These are phyloP conservation scores for Dactylellina leptospora DNA, from an alignment of 2,329 filamentous ascomycete genomes.

Conservation along the genomic window DNA sequence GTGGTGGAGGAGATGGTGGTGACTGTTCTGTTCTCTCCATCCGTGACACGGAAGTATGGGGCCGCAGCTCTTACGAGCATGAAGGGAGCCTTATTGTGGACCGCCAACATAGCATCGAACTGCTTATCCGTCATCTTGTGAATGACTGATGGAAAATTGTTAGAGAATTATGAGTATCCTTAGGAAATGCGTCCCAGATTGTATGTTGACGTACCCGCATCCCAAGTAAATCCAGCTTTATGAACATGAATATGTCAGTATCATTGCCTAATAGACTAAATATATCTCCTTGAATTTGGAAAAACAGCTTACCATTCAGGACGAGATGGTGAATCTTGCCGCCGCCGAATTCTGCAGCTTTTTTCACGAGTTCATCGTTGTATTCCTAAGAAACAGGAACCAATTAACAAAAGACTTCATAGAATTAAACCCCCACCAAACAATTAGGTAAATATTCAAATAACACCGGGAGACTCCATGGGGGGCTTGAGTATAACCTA, in stretches of 20 bases:
- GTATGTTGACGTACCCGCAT: slow-evolving; percentile 77
- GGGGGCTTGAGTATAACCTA: neutral
- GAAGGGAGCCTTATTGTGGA: slow-evolving; percentile 88
- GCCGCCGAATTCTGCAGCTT: slow-evolving; percentile 79
- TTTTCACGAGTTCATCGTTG: slow-evolving; percentile 75
- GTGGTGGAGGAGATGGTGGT: slow-evolving; percentile 86
- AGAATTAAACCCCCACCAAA: neutral
- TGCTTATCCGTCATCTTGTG: slow-evolving; percentile 81
- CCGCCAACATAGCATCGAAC: slow-evolving; percentile 85
- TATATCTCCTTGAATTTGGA: neutral
- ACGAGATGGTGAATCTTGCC: slow-evolving; percentile 92
- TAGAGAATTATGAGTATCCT: slow-evolving; percentile 16
- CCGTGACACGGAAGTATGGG: slow-evolving; percentile 86
- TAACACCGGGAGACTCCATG: neutral
- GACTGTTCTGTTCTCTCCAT: slow-evolving; percentile 79
- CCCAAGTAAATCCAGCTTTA: slow-evolving; percentile 73
- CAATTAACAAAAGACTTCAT: slow-evolving; percentile 16
- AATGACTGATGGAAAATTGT: slow-evolving; percentile 35
- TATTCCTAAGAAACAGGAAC: slow-evolving; percentile 70
- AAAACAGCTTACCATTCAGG: slow-evolving; percentile 79
- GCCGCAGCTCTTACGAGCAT: slow-evolving; percentile 80
- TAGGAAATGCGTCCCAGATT: neutral
- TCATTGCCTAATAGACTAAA: neutral
- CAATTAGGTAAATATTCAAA: neutral
- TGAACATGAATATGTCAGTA: neutral